Conservation (phyloP, 139 green algal genomes). For the Chlamydomonas sp. region DNA sequence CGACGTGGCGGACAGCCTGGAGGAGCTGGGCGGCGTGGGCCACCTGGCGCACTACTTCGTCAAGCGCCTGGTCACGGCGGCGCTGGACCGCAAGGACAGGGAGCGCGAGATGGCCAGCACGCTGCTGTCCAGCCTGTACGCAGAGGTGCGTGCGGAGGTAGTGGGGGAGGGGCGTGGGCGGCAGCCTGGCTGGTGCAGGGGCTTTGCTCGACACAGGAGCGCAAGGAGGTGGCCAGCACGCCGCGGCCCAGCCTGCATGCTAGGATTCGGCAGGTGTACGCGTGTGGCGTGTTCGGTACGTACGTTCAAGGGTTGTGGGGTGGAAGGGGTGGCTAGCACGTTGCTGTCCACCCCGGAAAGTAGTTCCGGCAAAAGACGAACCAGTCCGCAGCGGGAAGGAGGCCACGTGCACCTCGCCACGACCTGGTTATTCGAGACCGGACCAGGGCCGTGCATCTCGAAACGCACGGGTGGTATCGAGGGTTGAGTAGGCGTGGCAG, state of each 20-base stretch:
- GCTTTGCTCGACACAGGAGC: not conserved
- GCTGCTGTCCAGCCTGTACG: conserved; percentile 89
- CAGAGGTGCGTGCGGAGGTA: conserved; percentile 54
- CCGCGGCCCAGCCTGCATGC: too few species aligned
- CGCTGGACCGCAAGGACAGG: conserved; percentile 87
- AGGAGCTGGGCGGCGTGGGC: conserved; percentile 66
- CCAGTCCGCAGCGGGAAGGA: not conserved
- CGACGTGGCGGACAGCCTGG: conserved; percentile 57
- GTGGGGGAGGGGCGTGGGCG: not conserved
- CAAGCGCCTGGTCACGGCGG: conserved; percentile 81
- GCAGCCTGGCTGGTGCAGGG: not conserved
- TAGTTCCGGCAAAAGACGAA: not conserved
- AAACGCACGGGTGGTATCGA: not conserved
- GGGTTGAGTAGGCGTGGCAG: not conserved
- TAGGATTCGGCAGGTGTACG: too few species aligned
- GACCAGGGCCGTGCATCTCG: too few species aligned
- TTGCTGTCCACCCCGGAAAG: conserved; percentile 91
- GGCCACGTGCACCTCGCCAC: not conserved
- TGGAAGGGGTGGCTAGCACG: conserved; percentile 61
- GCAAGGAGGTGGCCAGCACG: too few species aligned
- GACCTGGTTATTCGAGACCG: too few species aligned
- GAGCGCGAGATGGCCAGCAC: conserved; percentile 92
- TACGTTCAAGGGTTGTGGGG: too few species aligned
- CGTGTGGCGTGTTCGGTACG: too few species aligned
- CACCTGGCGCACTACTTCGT: conserved; percentile 89